Evolutionary conservation across 75 land plant genomes (phyloP).

Genomic region (Ceratopteris richardii): DNA sequence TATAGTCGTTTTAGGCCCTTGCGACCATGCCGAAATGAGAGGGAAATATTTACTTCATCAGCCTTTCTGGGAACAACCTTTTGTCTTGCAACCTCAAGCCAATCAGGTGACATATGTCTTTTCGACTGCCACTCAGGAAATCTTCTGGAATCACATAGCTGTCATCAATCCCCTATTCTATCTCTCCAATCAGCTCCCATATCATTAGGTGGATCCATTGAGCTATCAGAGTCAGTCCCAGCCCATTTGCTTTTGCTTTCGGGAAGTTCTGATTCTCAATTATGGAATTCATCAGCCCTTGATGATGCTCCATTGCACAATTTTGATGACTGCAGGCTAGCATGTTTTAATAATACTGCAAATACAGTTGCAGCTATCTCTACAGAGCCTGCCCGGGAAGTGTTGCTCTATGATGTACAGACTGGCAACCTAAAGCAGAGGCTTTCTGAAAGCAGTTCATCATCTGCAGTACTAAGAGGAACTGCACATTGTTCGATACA

Average conservation of each 20-base stretch:
- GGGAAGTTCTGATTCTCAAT: slow-evolving; percentile 52
- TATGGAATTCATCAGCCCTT: slow-evolving; percentile 78
- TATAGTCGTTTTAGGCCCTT: slow-evolving; percentile 94
- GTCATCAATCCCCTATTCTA: slow-evolving; percentile 60
- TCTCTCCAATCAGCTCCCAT: slow-evolving; percentile 47
- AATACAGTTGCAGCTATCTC: slow-evolving; percentile 62
- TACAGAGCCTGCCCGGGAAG: slow-evolving; percentile 53
- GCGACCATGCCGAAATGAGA: slow-evolving; percentile 86
- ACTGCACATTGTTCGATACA: slow-evolving; percentile 52
- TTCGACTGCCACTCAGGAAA: slow-evolving; percentile 71
- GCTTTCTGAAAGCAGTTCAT: slow-evolving; percentile 44
- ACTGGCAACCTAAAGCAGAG: slow-evolving; percentile 51
- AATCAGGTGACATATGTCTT: slow-evolving; percentile 76
- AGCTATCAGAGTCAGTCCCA: slow-evolving; percentile 12
- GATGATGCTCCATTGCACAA: slow-evolving; percentile 56
- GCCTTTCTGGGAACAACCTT: slow-evolving; percentile 64
- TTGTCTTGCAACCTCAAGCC: slow-evolving; percentile 74
- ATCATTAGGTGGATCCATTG: slow-evolving; percentile 12
- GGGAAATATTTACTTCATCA: slow-evolving; percentile 57
- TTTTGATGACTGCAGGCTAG: slow-evolving; percentile 77
- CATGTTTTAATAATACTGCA: slow-evolving; percentile 78
- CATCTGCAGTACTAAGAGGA: slow-evolving; percentile 42
- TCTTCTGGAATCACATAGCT: slow-evolving; percentile 50
- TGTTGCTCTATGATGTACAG: slow-evolving; percentile 71
- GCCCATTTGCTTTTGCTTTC: slow-evolving; percentile 79